Evolutionary conservation across 2,329 filamentous ascomycete genomes (phyloP), one percentile per base, ranked within the genome.

Genomic region (Cadophora gregata): DNA sequence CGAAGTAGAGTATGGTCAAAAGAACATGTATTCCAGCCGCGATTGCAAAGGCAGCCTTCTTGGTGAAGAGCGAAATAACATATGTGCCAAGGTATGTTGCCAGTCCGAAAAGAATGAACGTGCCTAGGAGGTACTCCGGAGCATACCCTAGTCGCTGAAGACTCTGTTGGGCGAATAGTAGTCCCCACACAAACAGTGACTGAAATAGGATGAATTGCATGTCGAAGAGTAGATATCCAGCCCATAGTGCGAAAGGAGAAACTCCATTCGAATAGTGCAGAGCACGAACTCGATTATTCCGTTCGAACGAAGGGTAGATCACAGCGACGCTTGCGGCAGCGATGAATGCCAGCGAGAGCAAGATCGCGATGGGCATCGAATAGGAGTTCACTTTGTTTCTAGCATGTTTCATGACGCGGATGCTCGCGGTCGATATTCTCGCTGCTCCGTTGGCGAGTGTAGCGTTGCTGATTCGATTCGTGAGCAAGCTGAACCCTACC

Each of bases 1-100:
- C 79, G 59, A 85, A 78, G 69, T 84, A 85, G 9, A 84, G 70
- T 19, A 85, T 74, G 68, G 84, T 83, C 71, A 83, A 58, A 14
- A 75, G 58, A 10, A 70, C 59, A 51, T 75, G 74, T 31, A 73
- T 31, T 5, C 73, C 74, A 38, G 73, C 71, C 16, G 71, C 73
- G 29, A 74, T 71, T 3, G 70, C 73, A 59, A 72, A 75, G 7
- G 71, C 69, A 33, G 74, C 72, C 59, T 75, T 75, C 59, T 67
- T 73, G 55, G 68, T 33, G 50, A 69, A 75, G 4, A 74, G 65
- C 1, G 73, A 75, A 8, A 75, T 50, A 1, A 74, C 21, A 51
- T 75, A 75, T 3, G 66, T 69, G 9, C 72, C 72, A 24, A 75
- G 72, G 50, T 71, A 73, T 6, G 73, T 72, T 9, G 73, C 72